These are phyloP conservation scores for Epithele typhae DNA, from an alignment of 768 basidiomycete species.

Conservation along the genomic window DNA sequence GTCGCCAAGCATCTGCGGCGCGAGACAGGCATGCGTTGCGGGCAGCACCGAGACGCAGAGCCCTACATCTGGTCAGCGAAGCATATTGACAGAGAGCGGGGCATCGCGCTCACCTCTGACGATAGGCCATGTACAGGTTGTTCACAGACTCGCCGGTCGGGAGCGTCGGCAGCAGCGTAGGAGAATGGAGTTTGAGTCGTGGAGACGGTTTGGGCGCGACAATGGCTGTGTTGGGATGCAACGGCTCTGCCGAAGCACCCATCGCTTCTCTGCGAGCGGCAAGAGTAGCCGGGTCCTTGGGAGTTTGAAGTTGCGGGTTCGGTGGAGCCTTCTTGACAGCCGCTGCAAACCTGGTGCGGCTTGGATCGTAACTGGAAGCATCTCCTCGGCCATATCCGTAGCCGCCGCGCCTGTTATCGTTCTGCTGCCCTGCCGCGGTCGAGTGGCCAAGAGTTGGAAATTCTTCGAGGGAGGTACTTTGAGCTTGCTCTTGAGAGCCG, in stretches of 20 bases:
- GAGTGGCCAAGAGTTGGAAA: conserved; percentile 58
- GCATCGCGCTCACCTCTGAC: conserved; percentile 35
- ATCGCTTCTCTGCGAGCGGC: conserved; percentile 53
- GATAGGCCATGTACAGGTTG: conserved; percentile 83
- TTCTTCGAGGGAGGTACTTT: conserved; percentile 50
- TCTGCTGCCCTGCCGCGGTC: conserved; percentile 30
- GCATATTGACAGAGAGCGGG: neutral
- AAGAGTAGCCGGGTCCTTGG: conserved; percentile 33
- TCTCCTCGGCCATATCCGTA: conserved; percentile 31
- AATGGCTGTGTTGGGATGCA: conserved; percentile 63
- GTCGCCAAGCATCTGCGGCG: conserved; percentile 93
- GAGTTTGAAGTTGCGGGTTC: conserved; percentile 15
- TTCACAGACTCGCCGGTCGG: conserved; percentile 80
- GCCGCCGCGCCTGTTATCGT: conserved; percentile 36
- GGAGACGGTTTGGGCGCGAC: conserved; percentile 81
- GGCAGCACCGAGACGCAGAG: conserved; percentile 88
- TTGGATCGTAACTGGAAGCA: conserved; percentile 62
- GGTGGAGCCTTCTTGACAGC: conserved; percentile 73
- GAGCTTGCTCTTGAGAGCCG: conserved; percentile 33
- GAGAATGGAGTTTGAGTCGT: conserved; percentile 78
- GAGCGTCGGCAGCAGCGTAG: conserved; percentile 82
- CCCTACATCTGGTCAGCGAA: conserved; percentile 35
- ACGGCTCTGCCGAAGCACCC: conserved; percentile 54
- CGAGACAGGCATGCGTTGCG: conserved; percentile 92
- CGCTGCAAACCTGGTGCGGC: conserved; percentile 84